Base-by-base conservation (phyloP, 1,284 basidiomycete species). In the Sanghuangporus weigelae region DNA sequence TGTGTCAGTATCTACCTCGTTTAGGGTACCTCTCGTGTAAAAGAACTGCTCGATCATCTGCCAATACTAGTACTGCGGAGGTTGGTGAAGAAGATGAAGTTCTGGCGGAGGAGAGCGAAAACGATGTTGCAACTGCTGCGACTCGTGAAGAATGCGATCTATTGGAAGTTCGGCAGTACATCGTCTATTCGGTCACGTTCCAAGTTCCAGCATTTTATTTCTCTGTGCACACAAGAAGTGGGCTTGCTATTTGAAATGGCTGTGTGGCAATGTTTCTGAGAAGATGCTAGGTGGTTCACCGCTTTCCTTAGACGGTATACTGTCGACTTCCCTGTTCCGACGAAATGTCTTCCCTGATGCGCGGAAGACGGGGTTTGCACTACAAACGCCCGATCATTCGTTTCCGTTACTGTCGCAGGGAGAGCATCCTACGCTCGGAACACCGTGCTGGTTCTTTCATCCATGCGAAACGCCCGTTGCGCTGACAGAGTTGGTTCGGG, bases 141-240 rank as follows among this genome's bases (percentile, higher is more conserved):
- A 19, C 23, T 11, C 48, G 16, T 16, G 35, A 11, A n/a, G 7
- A 16, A 40, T 1, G 21, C 48, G 11, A 55, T 16, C 10, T 26
- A 5, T 53, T 71, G 42, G 58, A 51, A 0, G 67, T 72, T 3
- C 74, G 78, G 36, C 85, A 93, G 73, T 86, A 82, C 62, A 77
- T 93, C 51, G 86, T 85, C 23, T 87, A 84, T 71, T 92, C 90
- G 19, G 75, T 85, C 6, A 87, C 88, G 0, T 94, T 87, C 71
- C 83, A 81, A 69, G 90, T 92, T 0, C 92, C 92, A 10, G 80
- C 85, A 0, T 88, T 94, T 69, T 93, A 92, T 75, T 93, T 93
- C 74, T 81, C 83, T 7, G 74, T 88, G 16, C 81, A 87, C 67
- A 78, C 85, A 69, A 75, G 79, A 59, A 81, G 92, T 92, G 71